Conservation (phyloP, 306 rosid genomes). For the Fragaria vesca region DNA sequence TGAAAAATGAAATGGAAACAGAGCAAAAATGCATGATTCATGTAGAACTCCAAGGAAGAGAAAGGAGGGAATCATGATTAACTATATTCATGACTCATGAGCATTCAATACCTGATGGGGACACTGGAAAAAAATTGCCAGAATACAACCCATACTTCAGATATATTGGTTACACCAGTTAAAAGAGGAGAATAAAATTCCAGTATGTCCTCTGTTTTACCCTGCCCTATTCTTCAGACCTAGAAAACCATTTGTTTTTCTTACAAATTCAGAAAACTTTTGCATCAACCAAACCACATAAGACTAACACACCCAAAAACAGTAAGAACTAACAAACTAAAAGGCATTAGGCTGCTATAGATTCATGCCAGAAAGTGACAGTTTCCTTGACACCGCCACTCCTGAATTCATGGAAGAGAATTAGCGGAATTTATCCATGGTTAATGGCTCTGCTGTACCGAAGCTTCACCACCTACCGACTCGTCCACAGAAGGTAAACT, state of each 20-base stretch:
- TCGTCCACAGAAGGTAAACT: constrained; percentile 66
- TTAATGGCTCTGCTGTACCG: constrained; percentile 45
- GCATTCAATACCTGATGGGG: constrained; percentile 40
- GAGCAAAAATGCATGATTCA: constrained; percentile 1
- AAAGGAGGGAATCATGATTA: constrained; percentile 4
- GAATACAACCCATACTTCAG: constrained; percentile 41
- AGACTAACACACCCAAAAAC: constrained; percentile 27
- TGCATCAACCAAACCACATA: constrained; percentile 16
- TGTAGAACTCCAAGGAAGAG: neutral
- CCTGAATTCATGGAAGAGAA: constrained; percentile 33
- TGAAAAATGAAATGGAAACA: neutral
- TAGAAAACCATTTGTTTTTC: constrained; percentile 34
- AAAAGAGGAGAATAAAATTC: constrained; percentile 3
- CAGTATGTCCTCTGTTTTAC: constrained; percentile 22
- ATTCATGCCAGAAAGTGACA: constrained; percentile 38
- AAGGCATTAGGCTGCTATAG: constrained; percentile 43
- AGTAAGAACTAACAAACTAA: constrained; percentile 24
- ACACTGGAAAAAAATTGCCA: constrained; percentile 30
- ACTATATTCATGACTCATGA: constrained; percentile 36
- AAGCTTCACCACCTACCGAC: constrained; percentile 54
- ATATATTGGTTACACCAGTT: constrained; percentile 39
- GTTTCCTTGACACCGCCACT: constrained; percentile 55
- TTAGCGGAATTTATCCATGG: constrained; percentile 43
- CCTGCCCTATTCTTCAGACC: constrained; percentile 32
- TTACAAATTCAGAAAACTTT: constrained; percentile 34